Percentiles rank a stretch among this genome's conserved stretches.
These are phyloP conservation scores for Skeletonema tropicum DNA, from an alignment of 108 stramenopile species.

Conservation along the genomic window DNA sequence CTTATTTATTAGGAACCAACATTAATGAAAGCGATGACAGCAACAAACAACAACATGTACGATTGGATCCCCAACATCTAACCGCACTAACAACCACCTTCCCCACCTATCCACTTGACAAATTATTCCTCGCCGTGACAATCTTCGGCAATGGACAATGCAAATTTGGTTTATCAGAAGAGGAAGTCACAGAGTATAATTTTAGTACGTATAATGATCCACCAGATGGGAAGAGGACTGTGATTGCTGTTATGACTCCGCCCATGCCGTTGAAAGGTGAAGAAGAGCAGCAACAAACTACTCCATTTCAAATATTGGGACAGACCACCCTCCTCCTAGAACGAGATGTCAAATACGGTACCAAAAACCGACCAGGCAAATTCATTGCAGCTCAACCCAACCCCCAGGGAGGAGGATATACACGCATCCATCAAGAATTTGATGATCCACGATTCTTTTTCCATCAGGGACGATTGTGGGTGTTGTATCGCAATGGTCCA, in stretches of 20 bases:
- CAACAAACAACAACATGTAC: neutral
- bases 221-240: conserved; percentile 60
- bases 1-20: neutral
- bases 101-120: conserved; percentile 3
- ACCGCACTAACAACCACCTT: conserved; percentile 17
- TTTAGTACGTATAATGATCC: conserved; percentile 53
- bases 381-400: neutral
- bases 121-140: conserved; percentile 34
- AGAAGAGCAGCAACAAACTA: conserved; percentile 6
- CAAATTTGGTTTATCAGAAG: conserved; percentile 52
- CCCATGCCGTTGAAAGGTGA: neutral
- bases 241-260: conserved; percentile 27
- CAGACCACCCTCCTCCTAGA: conserved; percentile 71
- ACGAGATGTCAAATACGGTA: conserved; percentile 71
- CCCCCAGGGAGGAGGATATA: conserved; percentile 4
- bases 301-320: conserved; percentile 52
- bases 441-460: conserved; percentile 88
- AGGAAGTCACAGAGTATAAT: conserved; percentile 47
- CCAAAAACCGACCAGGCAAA: conserved; percentile 24
- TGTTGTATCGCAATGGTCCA: conserved; percentile 81
- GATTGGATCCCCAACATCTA: conserved; percentile 28
- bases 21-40: neutral
- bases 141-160: conserved; percentile 75
- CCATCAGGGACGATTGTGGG: conserved; percentile 63
- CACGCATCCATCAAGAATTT: conserved; percentile 48